phyloP scores from a whole-genome alignment of 1,284 basidiomycete genomes.

The Trichosporon inkin region DNA sequence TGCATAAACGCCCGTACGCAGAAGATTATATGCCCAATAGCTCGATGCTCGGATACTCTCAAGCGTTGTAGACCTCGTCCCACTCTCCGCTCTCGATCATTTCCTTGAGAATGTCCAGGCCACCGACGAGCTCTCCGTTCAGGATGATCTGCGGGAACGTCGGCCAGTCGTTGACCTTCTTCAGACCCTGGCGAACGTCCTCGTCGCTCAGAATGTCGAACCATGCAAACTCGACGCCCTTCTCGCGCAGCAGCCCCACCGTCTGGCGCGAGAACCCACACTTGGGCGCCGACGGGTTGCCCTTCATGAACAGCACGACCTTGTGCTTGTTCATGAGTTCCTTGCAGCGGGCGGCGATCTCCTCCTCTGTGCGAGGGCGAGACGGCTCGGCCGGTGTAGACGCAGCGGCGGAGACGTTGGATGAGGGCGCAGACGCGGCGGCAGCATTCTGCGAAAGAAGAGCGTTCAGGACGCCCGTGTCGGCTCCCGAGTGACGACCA shows the following conservation, averaged over 20 bases:
- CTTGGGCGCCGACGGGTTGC: slow-evolving; percentile 75
- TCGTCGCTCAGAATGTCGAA: slow-evolving; percentile 72
- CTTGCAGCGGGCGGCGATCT: slow-evolving; percentile 53
- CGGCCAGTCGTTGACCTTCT: slow-evolving; percentile 52
- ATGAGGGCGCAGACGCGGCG: slow-evolving; percentile 39
- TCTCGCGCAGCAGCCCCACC: slow-evolving; percentile 60
- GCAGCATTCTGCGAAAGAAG: slow-evolving; percentile 61
- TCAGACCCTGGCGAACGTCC: slow-evolving; percentile 60
- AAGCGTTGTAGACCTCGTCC: slow-evolving; percentile 41
- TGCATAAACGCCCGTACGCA: slow-evolving; percentile 5
- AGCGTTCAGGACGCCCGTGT: slow-evolving; percentile 64
- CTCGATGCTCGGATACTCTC: background rate
- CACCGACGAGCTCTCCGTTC: slow-evolving; percentile 75
- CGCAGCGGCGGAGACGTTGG: slow-evolving; percentile 41
- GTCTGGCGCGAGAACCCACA: slow-evolving; percentile 77
- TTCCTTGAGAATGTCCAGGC: slow-evolving; percentile 63
- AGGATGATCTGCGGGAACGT: slow-evolving; percentile 68
- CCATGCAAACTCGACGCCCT: slow-evolving; percentile 62
- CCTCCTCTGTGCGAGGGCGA: slow-evolving; percentile 45
- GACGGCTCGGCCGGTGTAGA: slow-evolving; percentile 32
- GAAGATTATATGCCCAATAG: slow-evolving; percentile 6
- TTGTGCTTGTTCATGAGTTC: slow-evolving; percentile 61
- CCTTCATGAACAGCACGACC: slow-evolving; percentile 94
- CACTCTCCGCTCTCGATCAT: slow-evolving; percentile 55
- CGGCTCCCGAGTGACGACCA: slow-evolving; percentile 73